These are phyloP conservation scores for Insectozyma bohioensis DNA, from an alignment of 1,139 yeast genomes.

Conservation along the genomic window DNA sequence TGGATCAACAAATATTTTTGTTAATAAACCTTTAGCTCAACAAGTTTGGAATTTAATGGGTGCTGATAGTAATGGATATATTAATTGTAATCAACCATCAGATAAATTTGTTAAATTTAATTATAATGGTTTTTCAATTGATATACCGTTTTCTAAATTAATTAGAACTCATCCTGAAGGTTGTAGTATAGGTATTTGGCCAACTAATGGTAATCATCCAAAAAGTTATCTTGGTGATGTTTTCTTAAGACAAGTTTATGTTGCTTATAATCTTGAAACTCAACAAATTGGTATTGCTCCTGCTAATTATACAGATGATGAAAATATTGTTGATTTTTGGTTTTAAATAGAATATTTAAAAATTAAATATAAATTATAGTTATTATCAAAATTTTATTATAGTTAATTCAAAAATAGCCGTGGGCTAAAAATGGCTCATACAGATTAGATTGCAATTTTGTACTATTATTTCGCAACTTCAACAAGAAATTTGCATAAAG, in stretches of 20 bases:
- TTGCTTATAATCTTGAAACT: conserved; percentile 23
- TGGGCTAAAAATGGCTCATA: too few species aligned
- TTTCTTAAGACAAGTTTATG: conserved; percentile 42
- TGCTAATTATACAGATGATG: conserved; percentile 3
- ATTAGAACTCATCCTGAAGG: neutral
- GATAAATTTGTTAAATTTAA: conserved; percentile 5
- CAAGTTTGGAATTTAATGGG: conserved; percentile 1
- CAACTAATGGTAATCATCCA: neutral
- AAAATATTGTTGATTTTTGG: conserved; percentile 9
- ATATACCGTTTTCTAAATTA: conserved; percentile 5
- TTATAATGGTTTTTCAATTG: conserved; percentile 4
- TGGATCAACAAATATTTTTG: conserved; percentile 2
- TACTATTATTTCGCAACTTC: too few species aligned
- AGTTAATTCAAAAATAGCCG: too few species aligned
- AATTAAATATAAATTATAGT: neutral
- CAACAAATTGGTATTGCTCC: conserved; percentile 9
- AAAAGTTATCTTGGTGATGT: conserved; percentile 29
- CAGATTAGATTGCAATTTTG: too few species aligned
- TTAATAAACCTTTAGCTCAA: conserved; percentile 1
- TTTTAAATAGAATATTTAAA: conserved; percentile 4
- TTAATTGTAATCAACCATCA: conserved; percentile 2
- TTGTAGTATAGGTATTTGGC: conserved; percentile 6
- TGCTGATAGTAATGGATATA: conserved; percentile 1
- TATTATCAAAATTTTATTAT: too few species aligned
- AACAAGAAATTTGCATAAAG: too few species aligned